Percentiles rank a stretch among this genome's conserved stretches.
Evolutionary conservation across 2,329 filamentous ascomycete species (phyloP).

Genomic region (Penicillium polonicum): DNA sequence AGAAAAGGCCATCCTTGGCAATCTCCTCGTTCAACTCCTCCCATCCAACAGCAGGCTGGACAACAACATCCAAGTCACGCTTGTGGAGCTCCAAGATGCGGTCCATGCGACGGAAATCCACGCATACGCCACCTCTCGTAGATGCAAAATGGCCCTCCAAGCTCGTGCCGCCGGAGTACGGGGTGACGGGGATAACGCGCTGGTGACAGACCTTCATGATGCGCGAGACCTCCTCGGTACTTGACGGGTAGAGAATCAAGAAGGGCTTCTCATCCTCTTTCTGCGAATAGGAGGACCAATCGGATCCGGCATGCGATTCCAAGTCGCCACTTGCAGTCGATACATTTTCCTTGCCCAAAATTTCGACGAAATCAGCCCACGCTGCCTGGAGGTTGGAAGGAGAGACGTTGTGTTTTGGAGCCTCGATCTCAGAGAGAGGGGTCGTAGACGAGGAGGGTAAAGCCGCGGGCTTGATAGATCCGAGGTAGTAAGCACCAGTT

Average conservation of each 20-base stretch:
- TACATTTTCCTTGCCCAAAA: conserved; percentile 63
- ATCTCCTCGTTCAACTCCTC: conserved; percentile 79
- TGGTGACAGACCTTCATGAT: conserved; percentile 87
- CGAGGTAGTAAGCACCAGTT: conserved; percentile 57
- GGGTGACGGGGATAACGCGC: conserved; percentile 78
- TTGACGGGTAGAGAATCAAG: conserved; percentile 71
- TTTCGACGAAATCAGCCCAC: conserved; percentile 61
- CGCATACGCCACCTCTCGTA: conserved; percentile 76
- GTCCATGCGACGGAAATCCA: conserved; percentile 86
- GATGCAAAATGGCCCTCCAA: conserved; percentile 86
- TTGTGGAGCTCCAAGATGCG: conserved; percentile 74
- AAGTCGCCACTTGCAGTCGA: conserved; percentile 57
- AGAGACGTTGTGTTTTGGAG: conserved; percentile 57
- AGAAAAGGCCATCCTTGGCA: conserved; percentile 73
- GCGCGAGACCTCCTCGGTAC: conserved; percentile 78
- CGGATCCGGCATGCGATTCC: conserved; percentile 58
- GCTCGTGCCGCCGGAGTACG: conserved; percentile 83
- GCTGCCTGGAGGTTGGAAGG: conserved; percentile 61
- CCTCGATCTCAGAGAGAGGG: conserved; percentile 48
- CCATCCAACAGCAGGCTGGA: conserved; percentile 83
- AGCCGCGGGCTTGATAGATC: conserved; percentile 49
- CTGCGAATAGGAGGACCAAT: conserved; percentile 58
- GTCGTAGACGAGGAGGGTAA: conserved; percentile 56
- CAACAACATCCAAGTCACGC: conserved; percentile 72
- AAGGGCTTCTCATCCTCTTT: conserved; percentile 48